Evolutionary conservation across 2,329 filamentous ascomycete species (phyloP).

Genomic region (Colletotrichum gigasporum): DNA sequence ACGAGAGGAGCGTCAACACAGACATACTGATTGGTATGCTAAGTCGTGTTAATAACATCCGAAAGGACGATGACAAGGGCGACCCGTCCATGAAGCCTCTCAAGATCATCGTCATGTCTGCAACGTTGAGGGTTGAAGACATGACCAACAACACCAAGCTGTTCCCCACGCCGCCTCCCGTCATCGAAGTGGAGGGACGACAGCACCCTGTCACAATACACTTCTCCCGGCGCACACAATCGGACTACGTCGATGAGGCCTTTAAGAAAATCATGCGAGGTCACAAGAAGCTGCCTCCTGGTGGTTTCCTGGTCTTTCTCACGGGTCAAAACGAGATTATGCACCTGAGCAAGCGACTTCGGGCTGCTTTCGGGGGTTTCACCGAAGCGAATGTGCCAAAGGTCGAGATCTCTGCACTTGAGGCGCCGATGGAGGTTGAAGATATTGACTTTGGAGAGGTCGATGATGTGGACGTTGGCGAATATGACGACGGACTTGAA

Average conservation of each 20-base stretch:
- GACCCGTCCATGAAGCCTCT: constrained; percentile 78
- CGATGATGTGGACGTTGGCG: constrained; percentile 70
- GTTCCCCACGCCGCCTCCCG: constrained; percentile 81
- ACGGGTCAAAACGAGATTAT: constrained; percentile 94
- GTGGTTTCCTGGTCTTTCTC: constrained; percentile 92
- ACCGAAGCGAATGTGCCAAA: constrained; percentile 68
- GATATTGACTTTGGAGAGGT: constrained; percentile 83
- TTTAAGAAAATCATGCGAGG: constrained; percentile 88
- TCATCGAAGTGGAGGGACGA: constrained; percentile 89
- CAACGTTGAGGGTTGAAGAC: constrained; percentile 89
- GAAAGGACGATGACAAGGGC: constrained; percentile 78
- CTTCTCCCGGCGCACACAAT: constrained; percentile 82
- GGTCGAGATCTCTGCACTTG: constrained; percentile 79
- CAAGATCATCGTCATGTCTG: constrained; percentile 98
- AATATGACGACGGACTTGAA: constrained; percentile 68
- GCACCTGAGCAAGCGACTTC: constrained; percentile 82
- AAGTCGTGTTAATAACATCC: constrained; percentile 87
- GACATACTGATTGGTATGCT: constrained; percentile 98
- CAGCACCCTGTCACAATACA: constrained; percentile 92
- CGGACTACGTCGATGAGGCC: constrained; percentile 91
- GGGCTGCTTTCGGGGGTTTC: constrained; percentile 70
- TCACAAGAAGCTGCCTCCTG: constrained; percentile 88
- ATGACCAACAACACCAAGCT: constrained; percentile 85
- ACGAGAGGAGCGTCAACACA: constrained; percentile 96
- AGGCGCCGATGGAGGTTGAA: constrained; percentile 83